A percentile compares a stretch with the other conserved stretches of the same genome.
phyloP scores from a whole-genome alignment of 176 grass and related monocot genomes.

The Phragmites australis region DNA sequence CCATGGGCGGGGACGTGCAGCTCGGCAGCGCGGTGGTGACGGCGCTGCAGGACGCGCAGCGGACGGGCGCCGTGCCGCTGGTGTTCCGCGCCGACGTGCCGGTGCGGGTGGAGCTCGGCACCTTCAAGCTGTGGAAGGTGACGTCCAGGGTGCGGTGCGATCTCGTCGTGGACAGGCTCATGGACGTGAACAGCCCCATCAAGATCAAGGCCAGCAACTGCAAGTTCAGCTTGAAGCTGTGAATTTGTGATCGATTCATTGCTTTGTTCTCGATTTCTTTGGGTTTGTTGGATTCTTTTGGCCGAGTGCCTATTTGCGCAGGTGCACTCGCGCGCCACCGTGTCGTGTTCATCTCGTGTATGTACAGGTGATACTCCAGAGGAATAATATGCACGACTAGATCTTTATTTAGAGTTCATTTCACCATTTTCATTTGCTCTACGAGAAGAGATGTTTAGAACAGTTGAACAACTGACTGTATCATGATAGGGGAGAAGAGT shows the following conservation, averaged over 20 bases:
- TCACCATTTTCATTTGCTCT: background rate
- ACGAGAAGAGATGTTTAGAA: too few species aligned
- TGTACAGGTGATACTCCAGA: slow-evolving; percentile 33
- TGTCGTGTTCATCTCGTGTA: slow-evolving; percentile 43
- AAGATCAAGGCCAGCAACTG: slow-evolving; percentile 92
- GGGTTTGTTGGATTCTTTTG: slow-evolving; percentile 33
- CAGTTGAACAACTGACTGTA: background rate
- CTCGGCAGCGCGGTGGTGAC: slow-evolving; percentile 44
- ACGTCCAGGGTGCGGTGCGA: slow-evolving; percentile 65
- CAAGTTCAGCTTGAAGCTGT: slow-evolving; percentile 78
- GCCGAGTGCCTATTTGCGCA: slow-evolving; percentile 30
- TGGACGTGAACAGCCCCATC: slow-evolving; percentile 58
- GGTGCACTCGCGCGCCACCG: background rate
- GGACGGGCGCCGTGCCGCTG: slow-evolving; percentile 54
- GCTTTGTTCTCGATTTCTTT: background rate
- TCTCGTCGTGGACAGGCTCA: slow-evolving; percentile 81
- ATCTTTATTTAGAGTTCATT: background rate
- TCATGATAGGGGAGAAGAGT: background rate
- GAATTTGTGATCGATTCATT: background rate
- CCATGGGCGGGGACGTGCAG: slow-evolving; percentile 56
- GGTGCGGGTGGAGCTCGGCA: slow-evolving; percentile 58
- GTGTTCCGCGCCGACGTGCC: slow-evolving; percentile 77
- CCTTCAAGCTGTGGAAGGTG: slow-evolving; percentile 62
- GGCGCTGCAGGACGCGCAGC: slow-evolving; percentile 60
- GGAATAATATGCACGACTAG: slow-evolving; percentile 26